Base-by-base conservation (phyloP, 192 early-diverging fungal species). In the Rhizoclosmatium sp. region DNA sequence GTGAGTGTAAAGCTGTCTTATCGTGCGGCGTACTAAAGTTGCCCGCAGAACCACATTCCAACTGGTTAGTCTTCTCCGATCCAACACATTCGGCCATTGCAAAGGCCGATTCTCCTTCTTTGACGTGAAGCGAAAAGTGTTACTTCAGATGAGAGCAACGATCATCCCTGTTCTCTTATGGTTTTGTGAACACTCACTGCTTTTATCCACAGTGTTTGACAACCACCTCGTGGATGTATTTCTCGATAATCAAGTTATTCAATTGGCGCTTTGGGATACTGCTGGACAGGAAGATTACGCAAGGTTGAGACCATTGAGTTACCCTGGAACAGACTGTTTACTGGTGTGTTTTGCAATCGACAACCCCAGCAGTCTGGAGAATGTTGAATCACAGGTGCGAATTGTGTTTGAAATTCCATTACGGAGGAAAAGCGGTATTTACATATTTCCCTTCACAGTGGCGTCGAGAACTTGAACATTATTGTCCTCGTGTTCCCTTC, bases 201-300 rank as follows among this genome's bases (percentile, higher is more conserved):
- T 42, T 76, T 80, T 94, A 41, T 95, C 94, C 16, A 96, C 97
- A 4, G 93, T 97, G 47, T 89, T 89, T 58, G 86, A 87, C 82
- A 87, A 86, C 80, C 84, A 80, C 73, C 65, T 86, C 7, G 71
- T 83, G 39, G 71, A 80, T 19, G 75, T 87, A 12, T 77, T 66
- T 78, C 75, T 81, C 59, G 70, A 80, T 49, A 71, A 51, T 41
- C 60, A 71, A 69, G 49, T 69, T 48, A 78, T 87, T 46, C 78
- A 95, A 80, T 87, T 98, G 46, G 92, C 92, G 51, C 83, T 98
- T 39, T 96, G 95, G 96, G 97, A 99, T 89, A 98, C 97, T 62
- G 96, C 97, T 56, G 97, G 92, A 45, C 97, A 98, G 75, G 96
- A 99, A 84, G 97, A 98, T 78, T 97, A 97, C 79, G 96, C 98